Percentiles rank a stretch among this genome's conserved stretches.
phyloP scores from a whole-genome alignment of 495 filamentous ascomycete species.

The Xylaria bambusicola region DNA sequence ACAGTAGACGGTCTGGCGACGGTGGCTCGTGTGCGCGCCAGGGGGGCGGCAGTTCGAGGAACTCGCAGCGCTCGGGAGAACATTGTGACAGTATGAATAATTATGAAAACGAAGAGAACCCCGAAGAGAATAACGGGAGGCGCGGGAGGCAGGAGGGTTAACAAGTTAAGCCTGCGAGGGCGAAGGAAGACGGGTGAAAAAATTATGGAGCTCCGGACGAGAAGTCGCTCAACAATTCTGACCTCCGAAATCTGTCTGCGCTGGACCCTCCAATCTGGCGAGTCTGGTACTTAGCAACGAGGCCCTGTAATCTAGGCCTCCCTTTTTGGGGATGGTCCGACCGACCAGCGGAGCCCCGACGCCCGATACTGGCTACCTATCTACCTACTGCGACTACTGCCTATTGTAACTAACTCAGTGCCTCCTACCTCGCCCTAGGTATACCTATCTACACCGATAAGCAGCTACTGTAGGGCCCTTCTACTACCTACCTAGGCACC shows the following conservation, averaged over 20 bases:
- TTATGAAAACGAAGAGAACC: neutral
- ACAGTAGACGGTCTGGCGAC: constrained; percentile 44
- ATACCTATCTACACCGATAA: too few relatives aligned
- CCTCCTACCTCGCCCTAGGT: too few relatives aligned
- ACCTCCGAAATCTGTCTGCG: neutral
- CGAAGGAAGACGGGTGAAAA: constrained; percentile 4
- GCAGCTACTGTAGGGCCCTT: too few relatives aligned
- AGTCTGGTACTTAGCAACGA: neutral
- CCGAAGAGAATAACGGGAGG: neutral
- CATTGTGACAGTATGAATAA: constrained; percentile 43
- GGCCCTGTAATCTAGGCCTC: neutral
- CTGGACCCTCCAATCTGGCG: neutral
- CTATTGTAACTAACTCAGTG: too few relatives aligned
- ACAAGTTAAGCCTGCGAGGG: constrained; percentile 1
- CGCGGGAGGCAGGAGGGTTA: neutral
- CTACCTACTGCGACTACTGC: too few relatives aligned
- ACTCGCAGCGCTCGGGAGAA: constrained; percentile 56
- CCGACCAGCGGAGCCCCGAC: constrained; percentile 19
- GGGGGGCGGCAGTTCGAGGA: constrained; percentile 41
- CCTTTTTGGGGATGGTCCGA: constrained; percentile 13
- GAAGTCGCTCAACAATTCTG: constrained; percentile 22
- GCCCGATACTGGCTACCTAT: constrained; percentile 2
- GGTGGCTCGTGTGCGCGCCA: constrained; percentile 43
- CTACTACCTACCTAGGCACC: too few relatives aligned
- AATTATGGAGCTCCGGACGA: constrained; percentile 19